A percentile compares a stretch with the other conserved stretches of the same genome.
These are phyloP conservation scores for Diaporthe ilicicola DNA, from an alignment of 2,329 filamentous ascomycete genomes.

Conservation along the genomic window DNA sequence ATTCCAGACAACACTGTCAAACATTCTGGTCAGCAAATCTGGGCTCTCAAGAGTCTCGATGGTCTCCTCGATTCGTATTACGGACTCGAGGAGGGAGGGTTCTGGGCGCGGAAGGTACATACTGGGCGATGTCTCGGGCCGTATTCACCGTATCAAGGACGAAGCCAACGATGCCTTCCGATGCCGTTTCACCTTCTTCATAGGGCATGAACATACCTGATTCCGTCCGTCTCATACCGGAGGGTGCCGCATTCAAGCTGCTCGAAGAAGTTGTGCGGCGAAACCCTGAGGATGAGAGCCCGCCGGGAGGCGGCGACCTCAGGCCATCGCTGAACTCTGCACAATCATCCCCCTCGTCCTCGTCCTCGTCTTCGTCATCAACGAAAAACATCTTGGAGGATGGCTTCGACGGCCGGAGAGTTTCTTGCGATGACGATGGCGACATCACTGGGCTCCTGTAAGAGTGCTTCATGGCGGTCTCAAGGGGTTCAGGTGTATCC, in stretches of 20 bases:
- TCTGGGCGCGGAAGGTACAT: constrained; percentile 21
- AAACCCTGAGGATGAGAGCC: constrained; percentile 43
- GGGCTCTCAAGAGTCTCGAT: neutral
- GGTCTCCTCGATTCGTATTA: neutral
- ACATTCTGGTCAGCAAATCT: neutral
- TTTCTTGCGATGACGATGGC: constrained; percentile 84
- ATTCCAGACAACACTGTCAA: constrained; percentile 69
- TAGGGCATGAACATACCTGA: constrained; percentile 94
- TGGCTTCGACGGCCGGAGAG: constrained; percentile 74
- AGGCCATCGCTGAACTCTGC: constrained; percentile 35
- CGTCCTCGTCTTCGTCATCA: constrained; percentile 64
- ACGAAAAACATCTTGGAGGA: constrained; percentile 71
- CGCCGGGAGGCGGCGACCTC: constrained; percentile 35
- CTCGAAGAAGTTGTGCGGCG: constrained; percentile 58
- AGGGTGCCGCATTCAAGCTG: constrained; percentile 60
- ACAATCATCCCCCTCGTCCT: constrained; percentile 38
- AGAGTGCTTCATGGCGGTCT: constrained; percentile 70
- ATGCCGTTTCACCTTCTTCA: constrained; percentile 74
- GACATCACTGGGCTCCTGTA: constrained; percentile 64
- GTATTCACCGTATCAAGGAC: constrained; percentile 84
- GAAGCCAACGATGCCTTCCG: constrained; percentile 75
- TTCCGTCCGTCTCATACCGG: constrained; percentile 77
- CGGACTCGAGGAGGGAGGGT: neutral
- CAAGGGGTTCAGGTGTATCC: constrained; percentile 74
- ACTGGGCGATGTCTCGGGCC: constrained; percentile 72